Evolutionary conservation across 2,329 filamentous ascomycete genomes (phyloP), one percentile per base, ranked within the genome.

Genomic region (Diaporthe ilicicola): DNA sequence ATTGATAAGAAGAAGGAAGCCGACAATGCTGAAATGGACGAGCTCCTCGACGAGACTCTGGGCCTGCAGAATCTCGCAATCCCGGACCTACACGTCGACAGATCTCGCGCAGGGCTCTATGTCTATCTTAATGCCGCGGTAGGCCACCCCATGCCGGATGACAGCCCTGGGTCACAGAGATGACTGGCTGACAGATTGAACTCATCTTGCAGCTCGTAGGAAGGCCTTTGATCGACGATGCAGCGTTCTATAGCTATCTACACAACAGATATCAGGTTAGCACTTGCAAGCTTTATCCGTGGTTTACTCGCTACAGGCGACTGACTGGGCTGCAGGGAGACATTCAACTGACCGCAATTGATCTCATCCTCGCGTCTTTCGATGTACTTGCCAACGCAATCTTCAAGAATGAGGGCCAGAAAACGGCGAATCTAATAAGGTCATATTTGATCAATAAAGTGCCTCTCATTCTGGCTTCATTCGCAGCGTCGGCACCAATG

Each of bases 301-400:
- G 22, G 6, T 13, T n/a, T 19, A 8, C 12, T 8, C 29, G 12
- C n/a, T 22, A 39, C 9, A 64, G 29, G 24, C 6, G 32, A 61
- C 80, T 84, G 55, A 85, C 66, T 34, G 12, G 6, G 19, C 2
- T 5, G 44, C 68, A 94, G 88, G 92, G 92, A 48, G 93, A 97
- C 76, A 87, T 93, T 51, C 92, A 95, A 79, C 87, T 89, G 15
- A 90, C 94, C 54, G 90, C 93, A 0, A 90, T 94, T 67, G 94
- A 98, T 76, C 85, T 98, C 2, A 92, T 98, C 51, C 88, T 95
- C 12, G 94, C 94, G 1, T 91, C 94, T 0, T 98, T 99, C 77
- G 95, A 98, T 76, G 88, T 97, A 6, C 85, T 99, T 19, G 93
- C 94, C 44, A 97, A 97, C 77, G 92, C 93, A 6, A 93, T 95